These are phyloP conservation scores for Chytriomyces confervae DNA, from an alignment of 192 early-diverging fungal species.

Conservation along the genomic window DNA sequence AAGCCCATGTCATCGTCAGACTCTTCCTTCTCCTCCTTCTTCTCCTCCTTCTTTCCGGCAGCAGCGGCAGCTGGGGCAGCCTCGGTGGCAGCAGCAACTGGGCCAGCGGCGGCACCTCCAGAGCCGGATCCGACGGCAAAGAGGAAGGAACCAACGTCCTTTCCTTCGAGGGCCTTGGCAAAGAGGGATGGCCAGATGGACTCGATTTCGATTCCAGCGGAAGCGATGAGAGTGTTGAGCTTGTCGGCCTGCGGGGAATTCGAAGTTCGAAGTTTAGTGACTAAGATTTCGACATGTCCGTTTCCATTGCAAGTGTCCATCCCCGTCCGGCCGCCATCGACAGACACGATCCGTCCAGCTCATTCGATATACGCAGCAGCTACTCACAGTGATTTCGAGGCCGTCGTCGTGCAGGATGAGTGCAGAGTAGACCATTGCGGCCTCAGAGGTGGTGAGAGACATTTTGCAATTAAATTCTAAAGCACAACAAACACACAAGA, in stretches of 20 bases:
- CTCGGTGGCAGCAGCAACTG: constrained; percentile 57
- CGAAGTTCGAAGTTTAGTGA: constrained; percentile 11
- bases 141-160: constrained; percentile 87
- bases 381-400: constrained; percentile 91
- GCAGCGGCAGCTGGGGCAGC: constrained; percentile 56
- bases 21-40: constrained; percentile 63
- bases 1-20: constrained; percentile 63
- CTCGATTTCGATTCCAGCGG: constrained; percentile 90
- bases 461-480: constrained; percentile 28
- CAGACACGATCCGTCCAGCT: too few species aligned
- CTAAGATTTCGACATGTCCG: background rate
- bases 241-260: constrained; percentile 80
- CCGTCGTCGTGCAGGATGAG: constrained; percentile 99
- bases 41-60: constrained; percentile 49
- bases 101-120: constrained; percentile 59
- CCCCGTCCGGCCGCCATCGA: background rate
- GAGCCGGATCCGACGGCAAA: constrained; percentile 79
- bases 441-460: constrained; percentile 72
- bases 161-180: constrained; percentile 97
- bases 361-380: constrained; percentile 1
- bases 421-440: constrained; percentile 93
- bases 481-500: background rate
- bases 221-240: constrained; percentile 87
- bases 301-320: background rate
- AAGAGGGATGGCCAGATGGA: constrained; percentile 95